These are phyloP conservation scores for Coemansia sp. DNA, from an alignment of 192 early-diverging fungal genomes.

Conservation along the genomic window DNA sequence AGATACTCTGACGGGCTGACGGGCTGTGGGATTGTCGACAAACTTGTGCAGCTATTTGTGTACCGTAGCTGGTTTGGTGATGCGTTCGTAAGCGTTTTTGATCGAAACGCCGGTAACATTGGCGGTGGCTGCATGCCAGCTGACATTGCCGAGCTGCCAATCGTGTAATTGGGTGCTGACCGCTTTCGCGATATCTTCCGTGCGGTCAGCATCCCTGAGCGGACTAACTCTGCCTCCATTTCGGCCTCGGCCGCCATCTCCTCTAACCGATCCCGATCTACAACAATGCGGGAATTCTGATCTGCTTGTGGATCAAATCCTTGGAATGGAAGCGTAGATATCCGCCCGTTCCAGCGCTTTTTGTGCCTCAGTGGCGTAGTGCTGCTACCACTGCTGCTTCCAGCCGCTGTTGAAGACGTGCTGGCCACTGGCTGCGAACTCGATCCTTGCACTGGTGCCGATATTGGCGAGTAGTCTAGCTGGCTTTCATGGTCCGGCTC, in stretches of 20 bases:
- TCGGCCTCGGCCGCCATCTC: slow-evolving; percentile 49
- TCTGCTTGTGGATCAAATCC: slow-evolving; percentile 38
- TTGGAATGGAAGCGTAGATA: slow-evolving; percentile 46
- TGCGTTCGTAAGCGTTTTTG: not conserved
- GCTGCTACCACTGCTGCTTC: slow-evolving; percentile 1
- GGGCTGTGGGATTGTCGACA: slow-evolving; percentile 35
- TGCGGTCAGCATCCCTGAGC: slow-evolving; percentile 42
- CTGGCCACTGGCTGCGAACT: not conserved
- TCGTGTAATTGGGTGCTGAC: slow-evolving; percentile 13
- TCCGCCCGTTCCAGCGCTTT: slow-evolving; percentile 45
- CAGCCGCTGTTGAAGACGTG: not conserved
- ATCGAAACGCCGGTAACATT: slow-evolving; percentile 35
- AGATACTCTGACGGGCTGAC: slow-evolving; percentile 51
- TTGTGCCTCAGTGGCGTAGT: slow-evolving; percentile 14
- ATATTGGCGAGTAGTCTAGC: slow-evolving; percentile 6
- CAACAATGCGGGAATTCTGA: slow-evolving; percentile 12
- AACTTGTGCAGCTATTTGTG: slow-evolving; percentile 29
- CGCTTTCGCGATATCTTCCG: slow-evolving; percentile 24
- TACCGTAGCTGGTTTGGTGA: slow-evolving; percentile 27
- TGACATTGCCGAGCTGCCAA: not conserved
- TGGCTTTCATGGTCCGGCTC: not conserved
- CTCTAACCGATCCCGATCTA: slow-evolving; percentile 27
- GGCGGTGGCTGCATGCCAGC: slow-evolving; percentile 14
- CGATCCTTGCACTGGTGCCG: not conserved
- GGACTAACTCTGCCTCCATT: slow-evolving; percentile 45